These are phyloP conservation scores for Picea mariana DNA, from an alignment of 83 land plant species.

Conservation along the genomic window DNA sequence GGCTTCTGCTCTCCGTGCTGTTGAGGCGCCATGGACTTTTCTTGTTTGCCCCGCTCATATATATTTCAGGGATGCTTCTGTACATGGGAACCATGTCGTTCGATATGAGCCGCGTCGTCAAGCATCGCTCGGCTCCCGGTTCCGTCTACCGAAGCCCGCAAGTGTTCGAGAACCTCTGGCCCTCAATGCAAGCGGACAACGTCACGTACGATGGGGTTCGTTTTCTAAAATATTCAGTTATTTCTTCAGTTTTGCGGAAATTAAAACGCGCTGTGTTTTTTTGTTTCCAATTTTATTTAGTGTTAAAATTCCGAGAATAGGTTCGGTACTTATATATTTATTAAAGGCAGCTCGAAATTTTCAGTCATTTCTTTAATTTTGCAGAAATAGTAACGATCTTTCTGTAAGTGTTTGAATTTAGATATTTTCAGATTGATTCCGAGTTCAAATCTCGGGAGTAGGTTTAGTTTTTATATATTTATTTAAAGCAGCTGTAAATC, in stretches of 20 bases:
- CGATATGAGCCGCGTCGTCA: constrained; percentile 21
- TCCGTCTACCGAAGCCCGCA: constrained; percentile 61
- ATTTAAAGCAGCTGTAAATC: neutral
- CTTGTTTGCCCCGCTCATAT: constrained; percentile 78
- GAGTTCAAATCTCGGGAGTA: too few relatives aligned
- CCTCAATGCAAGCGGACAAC: constrained; percentile 43
- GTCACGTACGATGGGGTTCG: constrained; percentile 11
- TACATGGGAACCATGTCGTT: constrained; percentile 82
- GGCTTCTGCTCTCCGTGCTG: constrained; percentile 59
- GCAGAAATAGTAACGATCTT: too few relatives aligned
- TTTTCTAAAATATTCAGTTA: neutral
- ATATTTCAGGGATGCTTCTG: constrained; percentile 80
- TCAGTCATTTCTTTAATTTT: too few relatives aligned
- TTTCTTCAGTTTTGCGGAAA: too few relatives aligned
- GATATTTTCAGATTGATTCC: too few relatives aligned
- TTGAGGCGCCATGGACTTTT: constrained; percentile 77
- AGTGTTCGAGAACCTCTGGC: constrained; percentile 61
- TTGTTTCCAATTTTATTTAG: neutral
- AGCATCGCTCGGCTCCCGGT: constrained; percentile 39
- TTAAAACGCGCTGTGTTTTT: neutral
- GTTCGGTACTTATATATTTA: too few relatives aligned
- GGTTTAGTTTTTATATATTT: too few relatives aligned
- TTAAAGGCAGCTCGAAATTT: too few relatives aligned
- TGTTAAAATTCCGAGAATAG: neutral
- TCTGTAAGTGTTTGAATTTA: too few relatives aligned